Conservation (phyloP, 768 basidiomycete genomes). For the Favolaschia claudopus region DNA sequence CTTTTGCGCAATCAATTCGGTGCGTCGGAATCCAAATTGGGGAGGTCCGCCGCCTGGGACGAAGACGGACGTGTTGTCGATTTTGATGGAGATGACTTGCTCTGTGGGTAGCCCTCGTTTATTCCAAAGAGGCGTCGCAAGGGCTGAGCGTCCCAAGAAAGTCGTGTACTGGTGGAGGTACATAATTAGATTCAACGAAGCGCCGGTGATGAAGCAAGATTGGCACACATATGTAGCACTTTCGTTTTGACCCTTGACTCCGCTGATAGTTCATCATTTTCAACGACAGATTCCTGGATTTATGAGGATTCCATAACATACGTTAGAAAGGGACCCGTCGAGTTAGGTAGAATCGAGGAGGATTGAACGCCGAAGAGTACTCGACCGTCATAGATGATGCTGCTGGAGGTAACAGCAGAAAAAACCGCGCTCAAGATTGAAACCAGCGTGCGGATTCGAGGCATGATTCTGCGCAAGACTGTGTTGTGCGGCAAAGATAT, state of each 20-base stretch:
- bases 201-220: background rate
- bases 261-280: constrained; percentile 39
- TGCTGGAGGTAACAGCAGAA: constrained; percentile 10
- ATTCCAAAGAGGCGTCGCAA: constrained; percentile 62
- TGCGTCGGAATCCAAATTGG: constrained; percentile 65
- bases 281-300: background rate
- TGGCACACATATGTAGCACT: constrained; percentile 56
- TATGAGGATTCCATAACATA: constrained; percentile 36
- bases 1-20: constrained; percentile 63
- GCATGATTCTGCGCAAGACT: background rate
- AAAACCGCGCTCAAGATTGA: background rate
- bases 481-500: background rate
- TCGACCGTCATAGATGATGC: constrained; percentile 62
- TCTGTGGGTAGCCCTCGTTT: constrained; percentile 43
- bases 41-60: constrained; percentile 55
- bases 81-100: constrained; percentile 58
- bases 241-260: constrained; percentile 59
- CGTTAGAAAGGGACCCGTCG: constrained; percentile 62
- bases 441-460: background rate
- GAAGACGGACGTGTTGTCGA: constrained; percentile 67
- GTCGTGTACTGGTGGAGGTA: constrained; percentile 51
- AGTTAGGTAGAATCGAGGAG: constrained; percentile 53
- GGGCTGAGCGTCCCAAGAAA: constrained; percentile 44
- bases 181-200: background rate
- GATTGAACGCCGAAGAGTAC: constrained; percentile 54